A percentile compares a stretch with the other conserved stretches of the same genome.
Evolutionary conservation across 805 yeast genomes (phyloP).

Genomic region (Pichia manshurica): DNA sequence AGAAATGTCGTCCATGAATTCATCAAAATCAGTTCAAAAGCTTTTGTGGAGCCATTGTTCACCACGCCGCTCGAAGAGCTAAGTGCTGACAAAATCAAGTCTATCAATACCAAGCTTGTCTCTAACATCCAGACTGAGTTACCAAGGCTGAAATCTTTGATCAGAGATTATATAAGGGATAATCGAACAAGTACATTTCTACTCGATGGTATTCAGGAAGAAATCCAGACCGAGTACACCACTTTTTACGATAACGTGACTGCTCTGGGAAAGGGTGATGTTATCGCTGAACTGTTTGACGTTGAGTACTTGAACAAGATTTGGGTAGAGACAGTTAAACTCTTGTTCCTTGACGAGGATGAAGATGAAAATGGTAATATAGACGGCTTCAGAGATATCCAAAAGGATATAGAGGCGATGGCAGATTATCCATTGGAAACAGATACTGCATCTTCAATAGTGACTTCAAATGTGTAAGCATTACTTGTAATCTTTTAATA

Average conservation of each 20-base stretch:
- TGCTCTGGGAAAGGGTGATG: conserved; percentile 24
- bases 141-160: conserved; percentile 49
- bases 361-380: conserved; percentile 1
- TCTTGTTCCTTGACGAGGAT: conserved; percentile 25
- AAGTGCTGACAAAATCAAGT: not conserved
- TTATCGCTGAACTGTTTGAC: conserved; percentile 51
- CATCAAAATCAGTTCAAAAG: conserved; percentile 49
- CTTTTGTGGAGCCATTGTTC: conserved; percentile 32
- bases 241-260: conserved; percentile 37
- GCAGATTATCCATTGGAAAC: not conserved
- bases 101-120: conserved; percentile 33
- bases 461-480: not conserved
- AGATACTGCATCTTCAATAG: conserved; percentile 28
- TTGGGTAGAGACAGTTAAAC: conserved; percentile 32
- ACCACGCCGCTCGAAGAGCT: not conserved
- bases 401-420: conserved; percentile 7
- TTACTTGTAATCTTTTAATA: too few relatives aligned
- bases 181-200: conserved; percentile 43
- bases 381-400: conserved; percentile 2
- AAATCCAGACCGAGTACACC: conserved; percentile 53
- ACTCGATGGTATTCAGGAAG: conserved; percentile 61
- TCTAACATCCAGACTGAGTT: conserved; percentile 47
- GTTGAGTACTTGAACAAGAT: conserved; percentile 48
- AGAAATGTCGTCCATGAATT: conserved; percentile 65
- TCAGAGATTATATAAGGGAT: conserved; percentile 53